Evolutionary conservation across 176 grass and related monocot species (phyloP).

Genomic region (Poa pratensis): DNA sequence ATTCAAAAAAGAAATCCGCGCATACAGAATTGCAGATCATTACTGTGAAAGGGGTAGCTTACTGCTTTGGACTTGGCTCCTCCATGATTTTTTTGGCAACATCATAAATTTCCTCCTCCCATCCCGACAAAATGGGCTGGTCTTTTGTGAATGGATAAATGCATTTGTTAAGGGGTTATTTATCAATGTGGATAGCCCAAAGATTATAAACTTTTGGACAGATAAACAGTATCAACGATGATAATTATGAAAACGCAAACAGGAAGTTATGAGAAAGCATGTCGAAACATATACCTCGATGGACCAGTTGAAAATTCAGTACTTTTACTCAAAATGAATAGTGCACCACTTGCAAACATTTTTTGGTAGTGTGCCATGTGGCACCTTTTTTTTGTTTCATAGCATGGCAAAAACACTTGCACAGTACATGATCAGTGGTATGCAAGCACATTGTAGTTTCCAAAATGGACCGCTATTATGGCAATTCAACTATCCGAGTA

Average conservation of each 20-base stretch:
- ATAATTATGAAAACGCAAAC: neutral
- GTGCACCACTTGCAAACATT: slow-evolving; percentile 4
- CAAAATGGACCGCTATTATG: slow-evolving; percentile 3
- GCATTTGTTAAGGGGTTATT: slow-evolving; percentile 32
- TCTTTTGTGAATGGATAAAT: slow-evolving; percentile 57
- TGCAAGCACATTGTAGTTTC: neutral
- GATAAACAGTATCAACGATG: neutral
- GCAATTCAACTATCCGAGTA: neutral
- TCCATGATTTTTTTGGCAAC: slow-evolving; percentile 65
- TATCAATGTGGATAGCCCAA: neutral
- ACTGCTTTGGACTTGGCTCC: slow-evolving; percentile 72
- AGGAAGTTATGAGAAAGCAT: neutral
- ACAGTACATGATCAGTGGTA: neutral
- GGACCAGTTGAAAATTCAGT: neutral
- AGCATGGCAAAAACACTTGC: neutral
- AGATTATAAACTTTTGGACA: neutral
- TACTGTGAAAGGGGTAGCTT: slow-evolving; percentile 31
- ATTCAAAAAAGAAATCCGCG: slow-evolving; percentile 4
- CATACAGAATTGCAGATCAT: neutral
- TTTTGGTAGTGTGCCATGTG: neutral
- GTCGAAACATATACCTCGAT: neutral
- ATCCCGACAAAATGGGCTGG: slow-evolving; percentile 65
- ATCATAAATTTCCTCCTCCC: slow-evolving; percentile 71
- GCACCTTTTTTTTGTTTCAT: neutral
- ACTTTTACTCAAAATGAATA: neutral